These are phyloP conservation scores for Asparagopsis taxiformis DNA, from an alignment of 31 red algal genomes.

Conservation along the genomic window DNA sequence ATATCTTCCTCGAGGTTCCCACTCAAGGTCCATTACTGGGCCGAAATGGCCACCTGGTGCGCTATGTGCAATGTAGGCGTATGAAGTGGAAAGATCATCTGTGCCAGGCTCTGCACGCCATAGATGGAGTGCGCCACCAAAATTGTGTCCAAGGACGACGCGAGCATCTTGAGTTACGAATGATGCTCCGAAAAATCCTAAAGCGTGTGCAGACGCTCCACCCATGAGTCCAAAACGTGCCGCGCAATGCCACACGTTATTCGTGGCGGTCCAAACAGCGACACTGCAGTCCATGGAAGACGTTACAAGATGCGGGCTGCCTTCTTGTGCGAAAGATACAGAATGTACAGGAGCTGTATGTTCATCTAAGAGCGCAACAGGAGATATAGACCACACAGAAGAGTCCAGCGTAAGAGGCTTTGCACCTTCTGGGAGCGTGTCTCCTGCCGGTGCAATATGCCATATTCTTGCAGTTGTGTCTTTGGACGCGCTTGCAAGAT, in stretches of 20 bases:
- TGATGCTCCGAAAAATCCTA: constrained; percentile 60
- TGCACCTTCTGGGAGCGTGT: constrained; percentile 1
- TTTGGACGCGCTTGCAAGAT: constrained; percentile 51
- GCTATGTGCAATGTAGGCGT: constrained; percentile 32
- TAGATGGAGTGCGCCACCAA: constrained; percentile 58
- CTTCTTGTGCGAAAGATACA: constrained; percentile 29
- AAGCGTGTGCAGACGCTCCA: constrained; percentile 55
- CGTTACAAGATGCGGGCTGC: constrained; percentile 21
- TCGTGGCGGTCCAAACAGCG: constrained; percentile 46
- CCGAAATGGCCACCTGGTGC: constrained; percentile 61
- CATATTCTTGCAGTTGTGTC: constrained; percentile 51
- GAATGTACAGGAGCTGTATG: constrained; percentile 59
- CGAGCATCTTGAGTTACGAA: constrained; percentile 12
- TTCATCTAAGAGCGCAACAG: constrained; percentile 54
- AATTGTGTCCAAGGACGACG: constrained; percentile 44
- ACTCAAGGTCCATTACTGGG: constrained; percentile 46
- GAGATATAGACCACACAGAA: constrained; percentile 15
- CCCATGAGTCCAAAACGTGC: constrained; percentile 77
- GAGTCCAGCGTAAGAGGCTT: constrained; percentile 11
- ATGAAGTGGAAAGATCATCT: not conserved
- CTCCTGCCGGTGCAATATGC: constrained; percentile 6
- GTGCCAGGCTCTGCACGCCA: constrained; percentile 28
- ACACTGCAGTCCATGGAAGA: constrained; percentile 77
- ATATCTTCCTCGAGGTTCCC: constrained; percentile 64
- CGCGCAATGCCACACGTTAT: not conserved